phyloP scores from a whole-genome alignment of 768 basidiomycete species.

The Auricularia cornea region DNA sequence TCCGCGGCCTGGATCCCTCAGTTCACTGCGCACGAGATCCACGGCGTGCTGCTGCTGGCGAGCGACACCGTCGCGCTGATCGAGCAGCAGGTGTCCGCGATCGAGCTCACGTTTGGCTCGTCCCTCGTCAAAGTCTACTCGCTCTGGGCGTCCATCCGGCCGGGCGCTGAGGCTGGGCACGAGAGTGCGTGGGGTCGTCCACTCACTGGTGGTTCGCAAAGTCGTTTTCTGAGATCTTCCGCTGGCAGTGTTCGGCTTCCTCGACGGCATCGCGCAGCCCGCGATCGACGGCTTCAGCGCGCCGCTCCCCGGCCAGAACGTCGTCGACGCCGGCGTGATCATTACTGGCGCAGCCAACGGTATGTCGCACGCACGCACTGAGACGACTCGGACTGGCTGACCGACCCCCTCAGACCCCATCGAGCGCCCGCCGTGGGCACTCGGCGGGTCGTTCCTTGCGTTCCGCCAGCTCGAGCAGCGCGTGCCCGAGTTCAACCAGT shows the following conservation, averaged over 20 bases:
- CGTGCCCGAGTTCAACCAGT: slow-evolving; percentile 6
- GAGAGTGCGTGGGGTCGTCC: slow-evolving; percentile 3
- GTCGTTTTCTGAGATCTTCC: not conserved
- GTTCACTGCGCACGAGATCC: slow-evolving; percentile 8
- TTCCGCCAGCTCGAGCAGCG: slow-evolving; percentile 7
- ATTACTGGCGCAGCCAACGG: slow-evolving; percentile 1
- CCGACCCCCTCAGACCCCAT: slow-evolving; percentile 4
- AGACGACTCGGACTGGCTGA: too few species aligned
- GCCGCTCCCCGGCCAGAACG: slow-evolving; percentile 3
- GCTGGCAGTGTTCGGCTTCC: slow-evolving; percentile 5
- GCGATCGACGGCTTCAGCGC: slow-evolving; percentile 1
- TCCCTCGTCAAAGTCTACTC: slow-evolving; percentile 1
- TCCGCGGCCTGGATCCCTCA: slow-evolving; percentile 13
- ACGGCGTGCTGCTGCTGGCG: slow-evolving; percentile 2
- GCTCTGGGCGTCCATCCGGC: not conserved
- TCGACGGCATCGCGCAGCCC: slow-evolving; percentile 6
- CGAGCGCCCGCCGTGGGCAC: slow-evolving; percentile 17
- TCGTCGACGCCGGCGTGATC: slow-evolving; percentile 4
- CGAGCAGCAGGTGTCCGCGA: not conserved
- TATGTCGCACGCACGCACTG: too few species aligned
- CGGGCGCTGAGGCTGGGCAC: slow-evolving; percentile 1
- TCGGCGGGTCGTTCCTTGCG: slow-evolving; percentile 5
- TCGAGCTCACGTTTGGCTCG: slow-evolving; percentile 2
- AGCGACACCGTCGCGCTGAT: not conserved
- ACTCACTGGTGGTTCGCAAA: not conserved